Evolutionary conservation across 768 basidiomycete genomes (phyloP), one percentile per base, ranked within the genome.

Genomic region (Calocera viscosa): DNA sequence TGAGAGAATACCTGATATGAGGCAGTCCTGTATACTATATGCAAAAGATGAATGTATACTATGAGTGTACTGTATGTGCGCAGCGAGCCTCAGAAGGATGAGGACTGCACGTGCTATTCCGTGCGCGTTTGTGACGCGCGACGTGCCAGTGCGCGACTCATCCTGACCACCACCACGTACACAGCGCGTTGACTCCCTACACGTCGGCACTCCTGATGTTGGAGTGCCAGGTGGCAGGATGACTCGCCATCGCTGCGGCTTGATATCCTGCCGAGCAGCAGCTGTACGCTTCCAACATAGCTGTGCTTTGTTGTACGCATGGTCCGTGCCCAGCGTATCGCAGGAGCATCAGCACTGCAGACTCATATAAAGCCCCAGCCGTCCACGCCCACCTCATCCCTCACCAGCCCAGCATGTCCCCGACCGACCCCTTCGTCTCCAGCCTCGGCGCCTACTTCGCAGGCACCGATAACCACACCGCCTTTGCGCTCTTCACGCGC

Each of bases 1-100:
- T 89, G 74, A 83, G 66, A 47, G 43, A 19, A 47, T 47, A 47
- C 19, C 35, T 38, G 35, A 38, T n/a, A n/a, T n/a, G n/a, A n/a
- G n/a, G n/a, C n/a, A n/a, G n/a, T n/a, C n/a, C n/a, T n/a, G n/a
- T n/a, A n/a, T n/a, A n/a, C n/a, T n/a, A n/a, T n/a, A n/a, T n/a
- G n/a, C n/a, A n/a, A n/a, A n/a, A n/a, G n/a, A n/a, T n/a, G n/a
- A n/a, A n/a, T n/a, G n/a, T n/a, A n/a, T n/a, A n/a, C n/a, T n/a
- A n/a, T n/a, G n/a, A n/a, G n/a, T n/a, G n/a, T n/a, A n/a, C n/a
- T n/a, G n/a, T n/a, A n/a, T n/a, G n/a, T n/a, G n/a, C n/a, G n/a
- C n/a, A n/a, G n/a, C n/a, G n/a, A n/a, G n/a, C n/a, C n/a, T n/a
- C n/a, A n/a, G n/a, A n/a, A n/a, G n/a, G n/a, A n/a, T n/a, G n/a